phyloP scores from a whole-genome alignment of 176 grass and related monocot genomes.

The Oryza punctata region DNA sequence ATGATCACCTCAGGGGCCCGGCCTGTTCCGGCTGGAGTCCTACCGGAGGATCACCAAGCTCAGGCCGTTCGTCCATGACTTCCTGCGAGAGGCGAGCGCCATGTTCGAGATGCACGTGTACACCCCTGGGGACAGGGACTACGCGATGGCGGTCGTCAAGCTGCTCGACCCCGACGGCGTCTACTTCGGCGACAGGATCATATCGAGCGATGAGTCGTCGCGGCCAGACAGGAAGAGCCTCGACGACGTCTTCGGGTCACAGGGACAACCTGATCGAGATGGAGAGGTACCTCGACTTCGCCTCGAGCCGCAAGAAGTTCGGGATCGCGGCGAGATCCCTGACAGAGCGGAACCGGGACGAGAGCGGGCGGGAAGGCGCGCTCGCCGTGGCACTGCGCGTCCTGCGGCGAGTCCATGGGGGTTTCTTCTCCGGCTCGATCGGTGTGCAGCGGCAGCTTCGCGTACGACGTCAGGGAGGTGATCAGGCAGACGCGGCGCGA shows the following conservation, averaged over 20 bases:
- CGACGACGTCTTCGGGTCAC: constrained; percentile 45
- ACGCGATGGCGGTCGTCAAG: constrained; percentile 48
- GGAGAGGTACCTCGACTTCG: too few species aligned
- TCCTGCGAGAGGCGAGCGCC: constrained; percentile 54
- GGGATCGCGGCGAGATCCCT: too few species aligned
- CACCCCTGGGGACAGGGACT: constrained; percentile 49
- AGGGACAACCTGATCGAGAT: too few species aligned
- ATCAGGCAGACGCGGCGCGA: too few species aligned
- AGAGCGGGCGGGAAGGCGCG: too few species aligned
- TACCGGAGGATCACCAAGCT: constrained; percentile 58
- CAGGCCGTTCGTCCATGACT: constrained; percentile 54
- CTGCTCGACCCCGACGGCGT: constrained; percentile 62
- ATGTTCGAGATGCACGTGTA: constrained; percentile 71
- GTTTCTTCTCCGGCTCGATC: too few species aligned
- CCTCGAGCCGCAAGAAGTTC: too few species aligned
- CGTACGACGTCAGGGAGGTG: too few species aligned
- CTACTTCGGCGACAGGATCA: constrained; percentile 60
- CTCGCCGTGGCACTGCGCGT: too few species aligned
- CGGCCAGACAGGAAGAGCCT: constrained; percentile 47
- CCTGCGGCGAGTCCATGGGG: too few species aligned
- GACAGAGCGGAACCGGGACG: too few species aligned
- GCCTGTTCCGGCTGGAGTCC: constrained; percentile 50
- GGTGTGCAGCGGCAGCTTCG: too few species aligned
- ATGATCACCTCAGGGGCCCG: constrained; percentile 47
- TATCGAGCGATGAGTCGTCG: constrained; percentile 53